Base-by-base conservation (phyloP, 1,139 yeast species). In the Taiozyma sp. region DNA sequence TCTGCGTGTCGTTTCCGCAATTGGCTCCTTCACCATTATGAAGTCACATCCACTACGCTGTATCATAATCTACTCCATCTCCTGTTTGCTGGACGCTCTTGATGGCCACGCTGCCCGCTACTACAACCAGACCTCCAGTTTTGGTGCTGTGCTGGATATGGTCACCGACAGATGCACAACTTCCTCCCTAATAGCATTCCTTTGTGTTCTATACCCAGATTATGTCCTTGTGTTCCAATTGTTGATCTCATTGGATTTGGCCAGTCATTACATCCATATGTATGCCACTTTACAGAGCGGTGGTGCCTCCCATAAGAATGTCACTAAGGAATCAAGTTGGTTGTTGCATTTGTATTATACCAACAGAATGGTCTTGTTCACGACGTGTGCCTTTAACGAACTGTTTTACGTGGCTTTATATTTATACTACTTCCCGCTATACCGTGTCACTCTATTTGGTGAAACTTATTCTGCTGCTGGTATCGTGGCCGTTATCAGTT, bases 251-350 rank as follows among this genome's bases (percentile, higher is more conserved):
- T 74, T 93, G 63, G 99, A 95, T 70, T 78, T 95, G 64, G 92
- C 98, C 2, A 87, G 96, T 51, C 99, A 95, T 67, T 95, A 95
- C 72, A 89, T 95, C 87, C 99, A 95, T 74, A 93, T 95, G 99
- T 92, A 92, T 69, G 97, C 98, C 50, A 88, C 90, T 75, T 73
- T 92, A 62, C 79, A 84, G 49, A 75, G 83, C 46, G 98, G 98
- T 14, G 83, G 88, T 12, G 65, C 80, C 16, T 83, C 92, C 43
- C 99, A 95, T 73, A 95, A 95, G 74, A 81, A 83, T 59, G 89
- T 95, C 53, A 88, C 84, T 56, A 75, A 80, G 60, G 82, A 83
- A 58, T 83, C 87, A 48, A 81, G 85, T 56, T 80, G 82, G 75
- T 76, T 93, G 52, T 76, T 95, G 65, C 80, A 85, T 59, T 76